Evolutionary conservation across 768 basidiomycete genomes (phyloP), one percentile per base, ranked within the genome.

Genomic region (Lactarius indigo): DNA sequence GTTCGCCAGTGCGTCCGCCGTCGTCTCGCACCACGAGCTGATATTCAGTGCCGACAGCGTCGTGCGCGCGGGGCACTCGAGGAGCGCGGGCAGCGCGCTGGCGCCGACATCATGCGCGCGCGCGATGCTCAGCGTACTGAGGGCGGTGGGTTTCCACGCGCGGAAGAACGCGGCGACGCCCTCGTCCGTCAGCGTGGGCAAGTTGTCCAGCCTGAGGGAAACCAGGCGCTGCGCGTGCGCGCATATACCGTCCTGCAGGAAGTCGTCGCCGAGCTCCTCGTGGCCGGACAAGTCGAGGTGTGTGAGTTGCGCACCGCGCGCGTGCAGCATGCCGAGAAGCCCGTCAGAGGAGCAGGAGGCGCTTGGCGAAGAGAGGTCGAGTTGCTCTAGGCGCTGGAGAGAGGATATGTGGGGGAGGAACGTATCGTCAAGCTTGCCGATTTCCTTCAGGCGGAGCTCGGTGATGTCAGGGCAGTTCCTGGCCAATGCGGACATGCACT

Each of bases 361-460:
- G 15, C 80, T 76, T 3, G 90, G 86, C 57, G 86, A 79, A 2
- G 89, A 86, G 6, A 98, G 75, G 73, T 97, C 92, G 33, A 98
- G 81, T 9, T 77, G 78, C 17, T 77, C 82, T 28, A 94, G 76
- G 31, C 69, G 73, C 44, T 75, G 75, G 20, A 92, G 73, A 18
- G 75, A 73, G 42, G 78, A 74, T 30, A 97, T 76, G 39, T 80
- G 76, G 7, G 76, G 77, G 3, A 92, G 77, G 73, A 90, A 94
- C 2, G 77, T 79, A 70, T 94, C 89, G 61, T 81, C 76, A 64
- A 98, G 75, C 68, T 84, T 78, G 8, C 89, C 93, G 37, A 98
- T 76, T 73, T 96, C 92, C 67, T 86, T 85, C 44, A 99, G 79
- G 3, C 91, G 84, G 1, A 99, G 83, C 57, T 88, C 86, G n/a